phyloP scores from a whole-genome alignment of 139 green algal genomes.

The Coelastrella sp. region DNA sequence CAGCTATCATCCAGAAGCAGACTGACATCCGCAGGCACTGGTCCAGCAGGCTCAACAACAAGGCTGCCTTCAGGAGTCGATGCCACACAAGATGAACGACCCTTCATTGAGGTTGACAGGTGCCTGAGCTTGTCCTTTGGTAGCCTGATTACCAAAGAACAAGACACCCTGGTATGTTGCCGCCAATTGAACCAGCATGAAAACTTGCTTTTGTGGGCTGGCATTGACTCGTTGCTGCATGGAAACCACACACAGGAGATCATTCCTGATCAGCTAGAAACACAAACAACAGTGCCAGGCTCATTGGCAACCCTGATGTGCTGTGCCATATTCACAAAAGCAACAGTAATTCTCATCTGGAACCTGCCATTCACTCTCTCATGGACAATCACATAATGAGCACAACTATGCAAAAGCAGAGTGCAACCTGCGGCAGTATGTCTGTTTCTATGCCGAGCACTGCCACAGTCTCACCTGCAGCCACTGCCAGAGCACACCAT shows the following conservation, averaged over 20 bases:
- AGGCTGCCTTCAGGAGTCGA: not conserved
- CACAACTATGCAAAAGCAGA: too few relatives aligned
- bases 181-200: conserved; percentile 14
- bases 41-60: too few relatives aligned
- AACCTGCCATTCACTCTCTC: too few relatives aligned
- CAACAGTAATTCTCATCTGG: too few relatives aligned
- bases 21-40: too few relatives aligned
- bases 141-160: conserved; percentile 24
- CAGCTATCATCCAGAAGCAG: too few relatives aligned
- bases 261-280: too few relatives aligned
- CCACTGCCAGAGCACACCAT: not conserved
- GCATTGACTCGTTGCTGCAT: not conserved
- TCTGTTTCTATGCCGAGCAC: not conserved
- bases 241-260: not conserved
- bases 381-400: too few relatives aligned
- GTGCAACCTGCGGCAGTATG: too few relatives aligned
- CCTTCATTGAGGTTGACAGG: not conserved
- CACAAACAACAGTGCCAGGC: too few relatives aligned
- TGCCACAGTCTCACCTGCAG: not conserved
- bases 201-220: conserved; percentile 13
- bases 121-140: not conserved
- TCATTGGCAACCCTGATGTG: too few relatives aligned
- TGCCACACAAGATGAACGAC: not conserved
- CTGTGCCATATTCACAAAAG: too few relatives aligned
- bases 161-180: not conserved